Evolutionary conservation across 768 basidiomycete species (phyloP).

Genomic region (Mycena venus): DNA sequence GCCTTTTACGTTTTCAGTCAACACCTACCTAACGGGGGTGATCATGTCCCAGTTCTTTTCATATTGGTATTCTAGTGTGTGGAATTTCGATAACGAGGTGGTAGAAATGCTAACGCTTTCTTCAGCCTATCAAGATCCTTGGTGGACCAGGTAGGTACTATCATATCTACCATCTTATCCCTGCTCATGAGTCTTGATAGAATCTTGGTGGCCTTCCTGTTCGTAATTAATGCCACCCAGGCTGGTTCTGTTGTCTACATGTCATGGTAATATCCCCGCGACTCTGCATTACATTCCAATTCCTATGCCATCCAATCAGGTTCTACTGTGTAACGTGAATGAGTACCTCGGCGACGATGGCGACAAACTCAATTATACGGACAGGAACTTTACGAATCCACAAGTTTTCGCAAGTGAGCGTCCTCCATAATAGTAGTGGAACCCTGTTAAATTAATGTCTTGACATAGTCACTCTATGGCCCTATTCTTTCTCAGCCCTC

Average conservation of each 20-base stretch:
- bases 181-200: not conserved
- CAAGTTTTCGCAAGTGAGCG: not conserved
- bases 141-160: not conserved
- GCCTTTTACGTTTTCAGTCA: not conserved
- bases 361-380: not conserved
- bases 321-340: not conserved
- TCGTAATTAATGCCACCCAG: not conserved
- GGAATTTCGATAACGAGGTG: not conserved
- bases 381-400: not conserved
- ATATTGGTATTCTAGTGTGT: slow-evolving; percentile 16
- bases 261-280: not conserved
- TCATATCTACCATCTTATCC: not conserved
- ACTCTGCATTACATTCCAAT: not conserved
- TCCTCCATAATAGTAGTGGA: not conserved
- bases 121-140: not conserved
- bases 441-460: too few relatives aligned
- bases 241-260: not conserved
- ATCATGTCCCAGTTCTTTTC: slow-evolving; percentile 12
- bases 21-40: not conserved
- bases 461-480: too few relatives aligned
- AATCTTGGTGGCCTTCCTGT: not conserved
- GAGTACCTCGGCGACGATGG: not conserved
- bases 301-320: not conserved
- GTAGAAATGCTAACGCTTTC: not conserved
- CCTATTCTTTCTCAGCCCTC: too few relatives aligned